These are phyloP conservation scores for Fusarium verrucosum DNA, from an alignment of 2,329 filamentous ascomycete genomes.

Conservation along the genomic window DNA sequence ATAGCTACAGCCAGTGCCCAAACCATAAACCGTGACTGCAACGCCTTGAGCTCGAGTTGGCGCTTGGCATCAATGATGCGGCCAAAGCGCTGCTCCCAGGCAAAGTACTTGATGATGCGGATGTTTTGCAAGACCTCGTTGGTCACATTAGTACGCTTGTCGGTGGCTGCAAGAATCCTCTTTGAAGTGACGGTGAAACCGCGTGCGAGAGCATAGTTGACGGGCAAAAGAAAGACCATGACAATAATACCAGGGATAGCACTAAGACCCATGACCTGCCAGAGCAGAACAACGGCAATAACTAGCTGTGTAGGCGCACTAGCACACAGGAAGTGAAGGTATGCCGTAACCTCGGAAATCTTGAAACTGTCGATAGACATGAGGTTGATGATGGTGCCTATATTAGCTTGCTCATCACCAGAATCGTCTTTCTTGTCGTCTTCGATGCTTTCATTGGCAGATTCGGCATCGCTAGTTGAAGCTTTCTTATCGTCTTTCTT, in stretches of 20 bases:
- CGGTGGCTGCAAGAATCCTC: conserved; percentile 89
- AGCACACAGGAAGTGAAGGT: conserved; percentile 95
- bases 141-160: conserved; percentile 94
- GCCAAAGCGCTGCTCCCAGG: conserved; percentile 94
- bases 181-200: conserved; percentile 89
- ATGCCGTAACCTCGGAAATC: conserved; percentile 92
- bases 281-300: conserved; percentile 83
- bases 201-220: conserved; percentile 89
- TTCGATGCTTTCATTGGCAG: conserved; percentile 48
- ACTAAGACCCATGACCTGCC: conserved; percentile 89
- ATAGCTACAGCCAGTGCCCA: conserved; percentile 93
- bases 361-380: conserved; percentile 99
- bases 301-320: conserved; percentile 88
- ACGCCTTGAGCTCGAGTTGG: conserved; percentile 75
- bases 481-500: conserved; percentile 63
- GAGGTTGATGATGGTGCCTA: conserved; percentile 98
- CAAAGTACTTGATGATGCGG: conserved; percentile 98
- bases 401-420: conserved; percentile 80
- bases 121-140: conserved; percentile 98
- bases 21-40: conserved; percentile 85
- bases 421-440: conserved; percentile 49
- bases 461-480: conserved; percentile 48
- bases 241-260: conserved; percentile 92
- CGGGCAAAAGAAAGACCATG: conserved; percentile 86
- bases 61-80: conserved; percentile 90